Percentiles rank a stretch among this genome's conserved stretches.
Evolutionary conservation across 2,329 filamentous ascomycete species (phyloP).

Genomic region (Thielaviopsis populi): DNA sequence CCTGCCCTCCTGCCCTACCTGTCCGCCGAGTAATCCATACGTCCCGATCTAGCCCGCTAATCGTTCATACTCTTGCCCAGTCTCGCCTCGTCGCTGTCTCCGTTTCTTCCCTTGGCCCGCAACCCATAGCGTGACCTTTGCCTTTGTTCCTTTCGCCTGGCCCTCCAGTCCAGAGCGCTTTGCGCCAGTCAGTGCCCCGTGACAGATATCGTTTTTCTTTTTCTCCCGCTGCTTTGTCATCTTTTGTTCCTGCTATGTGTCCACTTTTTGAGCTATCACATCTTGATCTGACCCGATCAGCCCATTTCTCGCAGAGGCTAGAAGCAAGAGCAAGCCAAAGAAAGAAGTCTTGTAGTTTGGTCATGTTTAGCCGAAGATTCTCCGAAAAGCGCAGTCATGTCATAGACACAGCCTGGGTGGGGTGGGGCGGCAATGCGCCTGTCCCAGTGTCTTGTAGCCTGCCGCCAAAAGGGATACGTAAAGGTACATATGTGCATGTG

Average conservation of each 20-base stretch:
- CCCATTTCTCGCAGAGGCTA: neutral
- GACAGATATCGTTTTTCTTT: neutral
- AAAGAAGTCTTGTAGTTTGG: neutral
- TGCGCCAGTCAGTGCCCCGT: neutral
- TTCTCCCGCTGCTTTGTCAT: neutral
- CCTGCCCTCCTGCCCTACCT: neutral
- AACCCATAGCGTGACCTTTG: neutral
- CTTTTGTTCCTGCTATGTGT: neutral
- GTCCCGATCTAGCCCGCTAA: neutral
- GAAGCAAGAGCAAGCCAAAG: neutral
- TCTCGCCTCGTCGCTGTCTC: neutral
- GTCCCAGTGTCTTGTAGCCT: neutral
- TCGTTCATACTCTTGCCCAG: neutral
- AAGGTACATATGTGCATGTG: neutral
- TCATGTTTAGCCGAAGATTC: neutral
- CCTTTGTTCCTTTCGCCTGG: neutral
- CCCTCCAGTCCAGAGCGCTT: neutral
- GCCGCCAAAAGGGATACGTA: neutral
- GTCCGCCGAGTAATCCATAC: neutral
- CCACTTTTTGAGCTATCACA: neutral
- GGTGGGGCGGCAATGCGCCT: neutral
- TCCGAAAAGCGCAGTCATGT: neutral
- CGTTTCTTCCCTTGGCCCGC: neutral
- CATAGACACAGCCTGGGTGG: neutral
- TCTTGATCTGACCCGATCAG: neutral